These are phyloP conservation scores for Ceratobasidium sp. DNA, from an alignment of 1,284 basidiomycete species.

Conservation along the genomic window DNA sequence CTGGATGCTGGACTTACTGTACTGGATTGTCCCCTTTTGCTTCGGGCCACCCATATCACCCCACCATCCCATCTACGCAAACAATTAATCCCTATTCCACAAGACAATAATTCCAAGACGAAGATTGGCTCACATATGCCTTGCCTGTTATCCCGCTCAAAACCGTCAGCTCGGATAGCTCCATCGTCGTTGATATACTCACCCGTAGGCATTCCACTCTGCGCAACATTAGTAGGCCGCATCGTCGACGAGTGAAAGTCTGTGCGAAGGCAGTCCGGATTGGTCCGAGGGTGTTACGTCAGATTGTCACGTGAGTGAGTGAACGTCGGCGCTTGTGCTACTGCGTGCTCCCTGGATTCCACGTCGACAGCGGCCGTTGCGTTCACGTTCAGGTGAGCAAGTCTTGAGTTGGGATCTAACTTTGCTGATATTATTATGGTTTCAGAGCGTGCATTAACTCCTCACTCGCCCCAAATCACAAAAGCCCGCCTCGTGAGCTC, in stretches of 20 bases:
- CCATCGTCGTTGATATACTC: conserved; percentile 60
- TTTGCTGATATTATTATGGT: too few species aligned
- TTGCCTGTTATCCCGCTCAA: conserved; percentile 43
- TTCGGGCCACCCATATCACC: conserved; percentile 79
- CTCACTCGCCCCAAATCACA: neutral
- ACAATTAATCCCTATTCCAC: neutral
- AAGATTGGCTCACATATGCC: conserved; percentile 47
- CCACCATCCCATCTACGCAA: conserved; percentile 88
- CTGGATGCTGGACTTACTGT: conserved; percentile 71
- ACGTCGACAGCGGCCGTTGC: conserved; percentile 2
- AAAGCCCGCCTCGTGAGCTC: conserved; percentile 7
- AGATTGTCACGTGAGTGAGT: conserved; percentile 24
- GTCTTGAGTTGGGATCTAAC: too few species aligned
- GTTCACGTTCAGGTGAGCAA: neutral
- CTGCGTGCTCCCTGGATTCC: conserved; percentile 5
- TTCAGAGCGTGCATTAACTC: too few species aligned
- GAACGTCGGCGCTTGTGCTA: neutral
- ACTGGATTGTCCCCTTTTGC: conserved; percentile 84
- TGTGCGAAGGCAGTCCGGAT: conserved; percentile 29
- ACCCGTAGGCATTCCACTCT: conserved; percentile 78
- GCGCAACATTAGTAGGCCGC: conserved; percentile 74
- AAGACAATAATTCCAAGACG: conserved; percentile 8
- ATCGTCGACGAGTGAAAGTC: conserved; percentile 59
- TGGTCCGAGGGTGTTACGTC: conserved; percentile 33
- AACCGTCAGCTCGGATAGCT: neutral